phyloP scores from a whole-genome alignment of 1,284 basidiomycete genomes.

The Sporisorium sorghi region DNA sequence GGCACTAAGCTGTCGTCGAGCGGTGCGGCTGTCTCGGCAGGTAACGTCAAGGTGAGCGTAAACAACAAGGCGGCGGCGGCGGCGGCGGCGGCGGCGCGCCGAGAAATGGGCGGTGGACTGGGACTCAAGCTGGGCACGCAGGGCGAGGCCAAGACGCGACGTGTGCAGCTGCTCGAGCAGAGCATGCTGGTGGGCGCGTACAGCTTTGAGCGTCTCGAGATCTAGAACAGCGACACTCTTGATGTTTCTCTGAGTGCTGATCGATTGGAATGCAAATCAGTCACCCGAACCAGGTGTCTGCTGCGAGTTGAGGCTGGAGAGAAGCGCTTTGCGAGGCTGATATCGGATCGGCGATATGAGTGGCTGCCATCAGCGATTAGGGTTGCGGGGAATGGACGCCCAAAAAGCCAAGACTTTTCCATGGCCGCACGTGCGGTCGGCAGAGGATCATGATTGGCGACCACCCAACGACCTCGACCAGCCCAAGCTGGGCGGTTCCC shows the following conservation, averaged over 20 bases:
- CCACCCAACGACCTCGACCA: too few species aligned
- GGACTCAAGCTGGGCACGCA: slow-evolving; percentile 46
- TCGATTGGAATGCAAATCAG: background rate
- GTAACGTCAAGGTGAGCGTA: slow-evolving; percentile 33
- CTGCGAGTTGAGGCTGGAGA: too few species aligned
- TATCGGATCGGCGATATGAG: background rate
- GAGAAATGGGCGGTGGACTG: slow-evolving; percentile 54
- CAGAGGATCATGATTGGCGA: slow-evolving; percentile 1
- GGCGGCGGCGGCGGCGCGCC: too few species aligned
- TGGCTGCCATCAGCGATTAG: too few species aligned
- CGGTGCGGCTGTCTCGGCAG: slow-evolving; percentile 39
- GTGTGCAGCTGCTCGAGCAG: slow-evolving; percentile 43
- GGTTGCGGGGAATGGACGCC: background rate
- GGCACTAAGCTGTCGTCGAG: slow-evolving; percentile 26
- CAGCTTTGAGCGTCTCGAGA: slow-evolving; percentile 46
- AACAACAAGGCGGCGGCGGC: slow-evolving; percentile 29
- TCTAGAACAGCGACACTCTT: slow-evolving; percentile 17
- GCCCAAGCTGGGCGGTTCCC: background rate
- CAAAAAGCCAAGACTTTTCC: slow-evolving; percentile 1
- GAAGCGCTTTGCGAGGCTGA: too few species aligned
- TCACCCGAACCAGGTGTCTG: background rate
- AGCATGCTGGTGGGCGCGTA: slow-evolving; percentile 57
- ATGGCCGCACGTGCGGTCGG: background rate
- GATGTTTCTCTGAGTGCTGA: background rate
- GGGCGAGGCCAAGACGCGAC: slow-evolving; percentile 35